phyloP scores from a whole-genome alignment of 2,329 filamentous ascomycete species.

The Thelonectria discophora region DNA sequence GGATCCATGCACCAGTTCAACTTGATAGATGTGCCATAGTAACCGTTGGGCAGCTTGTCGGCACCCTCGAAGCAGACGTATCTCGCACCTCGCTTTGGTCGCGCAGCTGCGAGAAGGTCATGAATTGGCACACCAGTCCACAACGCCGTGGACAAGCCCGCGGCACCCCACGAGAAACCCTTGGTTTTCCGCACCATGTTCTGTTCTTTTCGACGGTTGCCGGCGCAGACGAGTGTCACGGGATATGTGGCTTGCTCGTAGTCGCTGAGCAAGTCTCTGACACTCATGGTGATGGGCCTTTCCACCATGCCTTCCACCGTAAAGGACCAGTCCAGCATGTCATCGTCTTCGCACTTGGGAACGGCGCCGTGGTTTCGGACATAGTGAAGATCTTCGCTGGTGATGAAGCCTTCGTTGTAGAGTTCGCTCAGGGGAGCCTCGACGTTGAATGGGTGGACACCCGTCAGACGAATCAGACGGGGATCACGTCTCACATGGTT shows the following conservation, averaged over 20 bases:
- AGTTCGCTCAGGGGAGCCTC: constrained; percentile 83
- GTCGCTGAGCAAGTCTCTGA: constrained; percentile 75
- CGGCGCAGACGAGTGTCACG: constrained; percentile 89
- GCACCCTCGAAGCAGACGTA: constrained; percentile 94
- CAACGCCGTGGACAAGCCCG: constrained; percentile 84
- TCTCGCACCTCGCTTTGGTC: constrained; percentile 73
- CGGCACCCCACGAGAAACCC: constrained; percentile 93
- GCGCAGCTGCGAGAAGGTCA: constrained; percentile 74
- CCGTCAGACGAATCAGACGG: constrained; percentile 84
- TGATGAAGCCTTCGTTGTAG: constrained; percentile 84
- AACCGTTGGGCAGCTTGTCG: constrained; percentile 86
- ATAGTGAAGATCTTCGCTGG: constrained; percentile 87
- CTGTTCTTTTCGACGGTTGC: constrained; percentile 91
- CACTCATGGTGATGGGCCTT: constrained; percentile 74
- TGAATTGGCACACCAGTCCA: constrained; percentile 85
- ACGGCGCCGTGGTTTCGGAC: constrained; percentile 91
- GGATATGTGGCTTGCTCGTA: constrained; percentile 87
- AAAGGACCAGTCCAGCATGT: constrained; percentile 82
- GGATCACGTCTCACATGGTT: constrained; percentile 81
- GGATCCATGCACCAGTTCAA: constrained; percentile 88
- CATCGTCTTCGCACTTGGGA: constrained; percentile 75
- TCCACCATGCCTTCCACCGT: constrained; percentile 85
- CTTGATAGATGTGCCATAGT: constrained; percentile 88
- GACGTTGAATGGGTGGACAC: constrained; percentile 89
- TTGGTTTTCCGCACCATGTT: constrained; percentile 91